Conservation (phyloP, 805 yeast species). For the Candida peoriensis region DNA sequence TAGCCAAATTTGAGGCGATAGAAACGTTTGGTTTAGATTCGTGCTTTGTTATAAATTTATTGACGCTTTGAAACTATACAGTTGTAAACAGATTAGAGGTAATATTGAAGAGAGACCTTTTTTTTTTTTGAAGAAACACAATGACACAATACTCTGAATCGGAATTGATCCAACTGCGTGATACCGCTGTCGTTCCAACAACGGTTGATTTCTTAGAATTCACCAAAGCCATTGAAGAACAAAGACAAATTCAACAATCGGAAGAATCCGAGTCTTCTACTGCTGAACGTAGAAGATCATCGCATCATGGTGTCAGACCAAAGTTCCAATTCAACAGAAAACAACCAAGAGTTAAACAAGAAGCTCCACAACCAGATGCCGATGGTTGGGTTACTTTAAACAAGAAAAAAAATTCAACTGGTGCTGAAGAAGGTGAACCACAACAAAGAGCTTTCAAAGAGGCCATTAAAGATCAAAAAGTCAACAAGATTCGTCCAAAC, state of each 20-base stretch:
- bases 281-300: conserved; percentile 50
- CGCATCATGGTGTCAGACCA: conserved; percentile 40
- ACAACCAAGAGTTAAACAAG: conserved; percentile 19
- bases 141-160: conserved; percentile 68
- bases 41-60: too few species aligned
- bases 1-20: too few species aligned
- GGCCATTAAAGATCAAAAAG: conserved; percentile 22
- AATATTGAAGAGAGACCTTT: not conserved
- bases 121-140: conserved; percentile 4
- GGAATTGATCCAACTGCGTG: conserved; percentile 55
- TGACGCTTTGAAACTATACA: too few species aligned
- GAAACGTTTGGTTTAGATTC: too few species aligned
- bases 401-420: conserved; percentile 37
- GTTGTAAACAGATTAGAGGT: not conserved
- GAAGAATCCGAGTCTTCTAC: conserved; percentile 14
- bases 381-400: conserved; percentile 79
- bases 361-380: conserved; percentile 53
- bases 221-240: conserved; percentile 60
- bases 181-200: conserved; percentile 53
- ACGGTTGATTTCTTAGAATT: conserved; percentile 63
- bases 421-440: conserved; percentile 45
- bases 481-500: conserved; percentile 62
- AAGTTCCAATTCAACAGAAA: conserved; percentile 50
- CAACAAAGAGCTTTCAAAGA: conserved; percentile 44
- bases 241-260: conserved; percentile 41